Percentiles rank a stretch among this genome's conserved stretches.
These are phyloP conservation scores for Linnemannia schmuckeri DNA, from an alignment of 192 early-diverging fungal genomes.

Conservation along the genomic window DNA sequence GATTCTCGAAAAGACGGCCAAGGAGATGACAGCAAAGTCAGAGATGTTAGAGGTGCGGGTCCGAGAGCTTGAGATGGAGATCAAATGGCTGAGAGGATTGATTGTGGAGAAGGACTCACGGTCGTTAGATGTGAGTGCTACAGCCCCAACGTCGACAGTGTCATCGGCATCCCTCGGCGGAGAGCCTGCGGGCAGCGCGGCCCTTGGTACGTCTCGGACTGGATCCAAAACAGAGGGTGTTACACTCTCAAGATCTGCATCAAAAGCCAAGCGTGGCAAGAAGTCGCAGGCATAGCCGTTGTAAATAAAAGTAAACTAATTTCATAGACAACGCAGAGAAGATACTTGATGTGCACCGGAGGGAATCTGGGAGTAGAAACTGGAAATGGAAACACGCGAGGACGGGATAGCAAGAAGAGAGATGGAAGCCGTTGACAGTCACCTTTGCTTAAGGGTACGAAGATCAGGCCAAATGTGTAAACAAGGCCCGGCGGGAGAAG, in stretches of 20 bases:
- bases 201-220: background rate
- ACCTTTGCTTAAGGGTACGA: background rate
- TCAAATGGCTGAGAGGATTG: slow-evolving; percentile 89
- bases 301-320: background rate
- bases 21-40: slow-evolving; percentile 83
- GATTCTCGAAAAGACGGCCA: slow-evolving; percentile 83
- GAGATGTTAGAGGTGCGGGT: slow-evolving; percentile 84
- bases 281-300: slow-evolving; percentile 17
- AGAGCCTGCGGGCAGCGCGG: background rate
- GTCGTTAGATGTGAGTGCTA: slow-evolving; percentile 12
- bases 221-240: slow-evolving; percentile 12
- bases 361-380: too few species aligned
- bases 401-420: too few species aligned
- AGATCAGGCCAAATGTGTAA: slow-evolving; percentile 4
- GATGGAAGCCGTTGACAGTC: background rate
- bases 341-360: background rate
- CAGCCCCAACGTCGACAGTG: background rate
- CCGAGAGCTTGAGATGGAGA: slow-evolving; percentile 92
- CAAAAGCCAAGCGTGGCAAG: slow-evolving; percentile 32
- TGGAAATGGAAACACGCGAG: too few species aligned
- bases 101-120: slow-evolving; percentile 80
- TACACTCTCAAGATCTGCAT: background rate
- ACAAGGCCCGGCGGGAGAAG: background rate
- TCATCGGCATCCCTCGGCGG: background rate
- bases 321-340: background rate